A percentile compares a stretch with the other conserved stretches of the same genome.
Evolutionary conservation across 208 protist genomes (phyloP).

Genomic region (Acanthamoeba polyphaga): DNA sequence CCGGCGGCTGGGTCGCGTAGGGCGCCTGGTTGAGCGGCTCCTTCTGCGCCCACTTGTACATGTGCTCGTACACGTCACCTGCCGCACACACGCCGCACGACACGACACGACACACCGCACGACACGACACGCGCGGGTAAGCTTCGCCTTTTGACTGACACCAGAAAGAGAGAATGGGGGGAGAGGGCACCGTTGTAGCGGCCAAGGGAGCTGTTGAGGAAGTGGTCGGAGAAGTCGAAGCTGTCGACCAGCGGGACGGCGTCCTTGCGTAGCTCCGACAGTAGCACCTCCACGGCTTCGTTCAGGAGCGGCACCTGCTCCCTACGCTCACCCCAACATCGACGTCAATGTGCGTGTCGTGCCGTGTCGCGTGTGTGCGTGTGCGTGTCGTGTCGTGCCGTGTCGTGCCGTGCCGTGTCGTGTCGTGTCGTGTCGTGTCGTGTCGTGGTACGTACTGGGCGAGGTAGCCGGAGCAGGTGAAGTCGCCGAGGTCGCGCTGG

Average conservation of each 20-base stretch:
- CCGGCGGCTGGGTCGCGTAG: conserved; percentile 31
- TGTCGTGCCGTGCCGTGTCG: too few relatives aligned
- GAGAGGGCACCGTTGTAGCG: conserved; percentile 12
- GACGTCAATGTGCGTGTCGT: too few relatives aligned
- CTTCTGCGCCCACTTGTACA: conserved; percentile 75
- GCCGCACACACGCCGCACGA: background rate
- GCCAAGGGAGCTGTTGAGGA: conserved; percentile 80
- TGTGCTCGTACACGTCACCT: conserved; percentile 81
- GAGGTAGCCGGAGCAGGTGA: conserved; percentile 46
- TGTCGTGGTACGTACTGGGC: background rate
- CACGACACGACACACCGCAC: too few relatives aligned
- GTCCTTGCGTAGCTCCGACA: conserved; percentile 76
- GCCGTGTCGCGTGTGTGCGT: too few relatives aligned
- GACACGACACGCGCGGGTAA: background rate
- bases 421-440: too few relatives aligned
- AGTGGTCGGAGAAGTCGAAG: conserved; percentile 77
- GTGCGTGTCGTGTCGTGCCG: too few relatives aligned
- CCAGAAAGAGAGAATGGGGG: background rate
- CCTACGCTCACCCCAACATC: background rate
- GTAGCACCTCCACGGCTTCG: conserved; percentile 3
- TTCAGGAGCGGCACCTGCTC: conserved; percentile 43
- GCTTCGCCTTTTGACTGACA: background rate
- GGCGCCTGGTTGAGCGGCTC: conserved; percentile 79
- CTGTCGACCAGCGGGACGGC: conserved; percentile 79
- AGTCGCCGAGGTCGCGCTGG: conserved; percentile 53